Conservation (phyloP, 305 asterid species). For the Caryopteris hybrid region DNA sequence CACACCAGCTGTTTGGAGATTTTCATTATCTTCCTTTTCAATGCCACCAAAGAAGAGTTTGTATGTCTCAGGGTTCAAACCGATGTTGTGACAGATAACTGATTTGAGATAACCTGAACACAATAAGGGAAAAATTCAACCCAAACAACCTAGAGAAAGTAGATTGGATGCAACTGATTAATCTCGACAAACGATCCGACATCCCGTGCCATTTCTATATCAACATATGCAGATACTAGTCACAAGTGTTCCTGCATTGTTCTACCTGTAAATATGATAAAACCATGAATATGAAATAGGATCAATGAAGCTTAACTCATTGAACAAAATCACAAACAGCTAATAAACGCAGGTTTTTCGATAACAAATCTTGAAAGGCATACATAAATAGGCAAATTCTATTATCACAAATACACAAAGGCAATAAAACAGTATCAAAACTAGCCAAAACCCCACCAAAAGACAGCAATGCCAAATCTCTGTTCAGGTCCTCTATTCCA, state of each 20-base stretch:
- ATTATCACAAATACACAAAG: neutral
- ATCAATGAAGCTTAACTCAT: neutral
- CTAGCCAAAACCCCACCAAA: neutral
- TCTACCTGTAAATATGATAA: neutral
- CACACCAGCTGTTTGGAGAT: slow-evolving; percentile 60
- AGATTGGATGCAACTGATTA: neutral
- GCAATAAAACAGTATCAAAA: slow-evolving; percentile 2
- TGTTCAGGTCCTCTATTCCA: no score
- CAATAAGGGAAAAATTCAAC: slow-evolving; percentile 1
- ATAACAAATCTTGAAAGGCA: neutral
- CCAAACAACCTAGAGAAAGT: slow-evolving; percentile 5
- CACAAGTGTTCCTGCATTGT: neutral
- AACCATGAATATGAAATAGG: slow-evolving; percentile 3
- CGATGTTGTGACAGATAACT: slow-evolving; percentile 41
- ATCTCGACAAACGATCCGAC: slow-evolving; percentile 6
- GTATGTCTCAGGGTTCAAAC: slow-evolving; percentile 55
- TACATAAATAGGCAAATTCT: neutral
- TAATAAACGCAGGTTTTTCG: neutral
- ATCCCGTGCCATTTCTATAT: neutral
- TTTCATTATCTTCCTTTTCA: slow-evolving; percentile 58
- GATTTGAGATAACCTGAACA: slow-evolving; percentile 69
- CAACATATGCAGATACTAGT: slow-evolving; percentile 1
- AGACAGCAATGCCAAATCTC: neutral
- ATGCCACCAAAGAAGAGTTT: slow-evolving; percentile 60
- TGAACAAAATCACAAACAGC: neutral